phyloP scores from a whole-genome alignment of 768 basidiomycete genomes.

The Leccinum uliginosum region DNA sequence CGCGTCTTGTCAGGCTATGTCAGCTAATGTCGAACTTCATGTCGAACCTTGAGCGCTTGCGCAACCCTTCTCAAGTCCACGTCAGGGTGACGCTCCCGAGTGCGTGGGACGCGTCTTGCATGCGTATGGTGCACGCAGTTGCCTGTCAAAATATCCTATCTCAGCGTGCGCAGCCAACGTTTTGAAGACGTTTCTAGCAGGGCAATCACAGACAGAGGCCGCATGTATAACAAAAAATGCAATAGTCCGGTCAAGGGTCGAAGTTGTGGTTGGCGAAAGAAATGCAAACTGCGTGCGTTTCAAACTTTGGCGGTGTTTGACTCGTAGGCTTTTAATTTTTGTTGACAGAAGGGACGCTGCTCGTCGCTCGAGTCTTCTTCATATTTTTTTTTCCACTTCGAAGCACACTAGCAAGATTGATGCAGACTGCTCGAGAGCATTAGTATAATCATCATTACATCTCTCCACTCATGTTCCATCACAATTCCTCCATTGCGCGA shows the following conservation, averaged over 20 bases:
- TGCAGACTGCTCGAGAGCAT: background rate
- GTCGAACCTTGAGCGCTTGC: background rate
- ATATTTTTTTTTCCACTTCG: background rate
- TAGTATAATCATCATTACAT: background rate
- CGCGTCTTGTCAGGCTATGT: too few relatives aligned
- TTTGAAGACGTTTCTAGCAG: too few relatives aligned
- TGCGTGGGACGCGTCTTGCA: background rate
- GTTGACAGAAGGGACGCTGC: background rate
- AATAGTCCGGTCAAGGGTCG: background rate
- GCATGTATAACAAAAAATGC: too few relatives aligned
- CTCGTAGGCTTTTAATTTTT: background rate
- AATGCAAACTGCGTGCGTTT: background rate
- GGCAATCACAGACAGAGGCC: too few relatives aligned
- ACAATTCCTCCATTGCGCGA: background rate
- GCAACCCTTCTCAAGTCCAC: background rate
- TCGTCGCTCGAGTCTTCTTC: background rate
- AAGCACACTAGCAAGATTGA: background rate
- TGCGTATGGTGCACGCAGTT: background rate
- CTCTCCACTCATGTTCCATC: background rate
- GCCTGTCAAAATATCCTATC: background rate
- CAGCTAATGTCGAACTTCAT: background rate
- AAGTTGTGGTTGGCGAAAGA: background rate
- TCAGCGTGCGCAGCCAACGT: too few relatives aligned
- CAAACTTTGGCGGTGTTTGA: background rate
- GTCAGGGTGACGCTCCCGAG: background rate